These are phyloP conservation scores for sorghum (Sorghum bicolor) DNA, from an alignment of 176 grass and related monocot species.

Conservation along the genomic window DNA sequence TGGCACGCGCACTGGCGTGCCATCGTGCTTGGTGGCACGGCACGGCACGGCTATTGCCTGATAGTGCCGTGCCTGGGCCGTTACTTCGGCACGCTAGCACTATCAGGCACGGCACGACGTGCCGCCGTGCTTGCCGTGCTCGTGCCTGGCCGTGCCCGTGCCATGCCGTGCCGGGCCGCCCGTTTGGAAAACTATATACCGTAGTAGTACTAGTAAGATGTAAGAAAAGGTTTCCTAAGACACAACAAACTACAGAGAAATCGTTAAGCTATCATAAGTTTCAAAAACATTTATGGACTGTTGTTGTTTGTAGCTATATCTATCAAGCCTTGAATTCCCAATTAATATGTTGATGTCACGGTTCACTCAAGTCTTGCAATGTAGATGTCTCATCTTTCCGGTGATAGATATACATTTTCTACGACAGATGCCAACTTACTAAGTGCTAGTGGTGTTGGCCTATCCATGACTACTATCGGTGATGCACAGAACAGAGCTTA, in stretches of 20 bases:
- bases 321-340: background rate
- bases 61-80: too few relatives aligned
- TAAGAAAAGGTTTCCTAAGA: background rate
- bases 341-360: background rate
- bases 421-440: slow-evolving; percentile 9
- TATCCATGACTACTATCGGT: background rate
- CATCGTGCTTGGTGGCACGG: too few relatives aligned
- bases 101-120: too few relatives aligned
- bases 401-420: background rate
- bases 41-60: too few relatives aligned
- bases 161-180: too few relatives aligned
- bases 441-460: background rate
- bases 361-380: background rate
- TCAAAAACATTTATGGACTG: background rate
- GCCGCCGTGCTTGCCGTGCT: too few relatives aligned
- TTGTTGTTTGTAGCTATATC: background rate
- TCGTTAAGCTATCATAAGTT: background rate
- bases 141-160: too few relatives aligned
- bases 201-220: too few relatives aligned
- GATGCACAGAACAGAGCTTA: background rate
- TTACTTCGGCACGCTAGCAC: too few relatives aligned
- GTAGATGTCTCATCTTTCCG: background rate
- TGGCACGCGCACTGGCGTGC: too few relatives aligned
- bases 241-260: background rate
- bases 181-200: too few relatives aligned